Evolutionary conservation across 1,139 yeast species (phyloP).

Genomic region (Schizosaccharomyces versatilis): DNA sequence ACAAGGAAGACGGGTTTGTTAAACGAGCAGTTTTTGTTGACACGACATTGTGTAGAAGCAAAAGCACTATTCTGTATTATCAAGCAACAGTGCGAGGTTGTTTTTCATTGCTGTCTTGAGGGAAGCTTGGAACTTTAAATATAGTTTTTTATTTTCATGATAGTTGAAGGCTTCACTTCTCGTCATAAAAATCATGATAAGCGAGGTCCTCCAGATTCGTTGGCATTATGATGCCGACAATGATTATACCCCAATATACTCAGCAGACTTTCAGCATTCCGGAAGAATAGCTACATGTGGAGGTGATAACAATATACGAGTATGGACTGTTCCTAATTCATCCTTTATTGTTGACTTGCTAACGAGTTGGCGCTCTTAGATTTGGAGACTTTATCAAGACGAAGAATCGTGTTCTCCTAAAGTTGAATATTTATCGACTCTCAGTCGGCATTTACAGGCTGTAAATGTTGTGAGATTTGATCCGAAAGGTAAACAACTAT

Average conservation of each 20-base stretch:
- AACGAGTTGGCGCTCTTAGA: conserved; percentile 6
- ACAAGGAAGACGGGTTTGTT: too few relatives aligned
- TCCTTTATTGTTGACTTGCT: conserved; percentile 7
- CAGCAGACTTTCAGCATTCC: conserved; percentile 53
- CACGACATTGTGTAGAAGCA: too few relatives aligned
- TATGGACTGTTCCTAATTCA: conserved; percentile 16
- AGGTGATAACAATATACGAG: conserved; percentile 72
- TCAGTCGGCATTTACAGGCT: conserved; percentile 78
- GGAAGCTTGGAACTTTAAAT: too few relatives aligned
- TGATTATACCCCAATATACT: conserved; percentile 60
- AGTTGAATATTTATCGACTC: conserved; percentile 49
- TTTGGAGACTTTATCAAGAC: conserved; percentile 19
- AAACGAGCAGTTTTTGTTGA: too few relatives aligned
- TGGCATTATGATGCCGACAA: conserved; percentile 36
- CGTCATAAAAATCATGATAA: not conserved
- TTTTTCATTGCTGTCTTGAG: too few relatives aligned
- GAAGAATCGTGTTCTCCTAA: conserved; percentile 16
- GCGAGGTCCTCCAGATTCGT: conserved; percentile 38
- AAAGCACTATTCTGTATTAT: too few relatives aligned
- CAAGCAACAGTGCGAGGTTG: too few relatives aligned
- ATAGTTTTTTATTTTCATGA: not conserved
- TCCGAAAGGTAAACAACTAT: conserved; percentile 26
- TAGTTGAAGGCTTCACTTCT: not conserved
- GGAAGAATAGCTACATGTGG: conserved; percentile 59
- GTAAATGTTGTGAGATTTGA: conserved; percentile 76